These are phyloP conservation scores for Auricularia auricula-judae DNA, from an alignment of 768 basidiomycete species.

Conservation along the genomic window DNA sequence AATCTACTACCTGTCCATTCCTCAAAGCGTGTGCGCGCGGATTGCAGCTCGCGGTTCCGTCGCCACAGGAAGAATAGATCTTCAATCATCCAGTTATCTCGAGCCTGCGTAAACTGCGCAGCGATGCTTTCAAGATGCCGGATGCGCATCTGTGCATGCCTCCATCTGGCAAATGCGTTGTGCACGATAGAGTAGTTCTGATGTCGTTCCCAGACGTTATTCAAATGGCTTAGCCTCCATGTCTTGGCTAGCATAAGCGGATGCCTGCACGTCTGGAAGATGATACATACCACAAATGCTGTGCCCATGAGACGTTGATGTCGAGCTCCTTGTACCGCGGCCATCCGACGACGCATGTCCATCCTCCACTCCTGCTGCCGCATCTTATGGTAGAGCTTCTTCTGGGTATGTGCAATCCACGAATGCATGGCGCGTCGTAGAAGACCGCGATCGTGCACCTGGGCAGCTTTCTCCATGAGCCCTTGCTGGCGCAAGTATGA, in stretches of 20 bases:
- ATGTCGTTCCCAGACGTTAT: background rate
- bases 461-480: conserved; percentile 9
- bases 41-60: conserved; percentile 29
- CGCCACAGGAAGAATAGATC: conserved; percentile 52
- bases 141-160: conserved; percentile 9
- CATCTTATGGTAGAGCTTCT: background rate
- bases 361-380: conserved; percentile 1
- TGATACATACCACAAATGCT: background rate
- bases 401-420: background rate
- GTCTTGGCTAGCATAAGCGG: background rate
- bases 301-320: background rate
- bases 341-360: conserved; percentile 1
- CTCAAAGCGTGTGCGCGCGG: conserved; percentile 14
- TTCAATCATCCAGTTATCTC: conserved; percentile 26
- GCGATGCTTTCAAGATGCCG: conserved; percentile 38
- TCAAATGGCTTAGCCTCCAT: background rate
- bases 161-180: background rate
- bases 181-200: background rate
- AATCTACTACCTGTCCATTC: conserved; percentile 26
- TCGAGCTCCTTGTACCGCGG: background rate
- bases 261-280: background rate
- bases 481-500: conserved; percentile 26
- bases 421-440: background rate
- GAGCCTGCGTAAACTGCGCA: conserved; percentile 32
- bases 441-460: background rate